Percentiles rank a stretch among this genome's conserved stretches.
Evolutionary conservation across 2,329 filamentous ascomycete species (phyloP).

Genomic region (Alternaria sp.): DNA sequence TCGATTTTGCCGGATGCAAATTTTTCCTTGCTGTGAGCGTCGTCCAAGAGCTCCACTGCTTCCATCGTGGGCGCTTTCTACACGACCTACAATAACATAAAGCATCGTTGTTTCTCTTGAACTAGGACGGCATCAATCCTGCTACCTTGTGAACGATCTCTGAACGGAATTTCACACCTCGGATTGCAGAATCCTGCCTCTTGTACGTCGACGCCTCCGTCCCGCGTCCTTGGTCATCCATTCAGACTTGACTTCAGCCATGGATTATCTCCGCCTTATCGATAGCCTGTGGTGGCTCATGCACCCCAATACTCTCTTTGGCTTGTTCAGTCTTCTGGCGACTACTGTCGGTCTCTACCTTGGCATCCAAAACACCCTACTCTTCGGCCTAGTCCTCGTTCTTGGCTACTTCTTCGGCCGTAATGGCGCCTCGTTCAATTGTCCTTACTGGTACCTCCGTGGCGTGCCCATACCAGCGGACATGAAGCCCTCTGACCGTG

Average conservation of each 20-base stretch:
- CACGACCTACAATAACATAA: neutral
- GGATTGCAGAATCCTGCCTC: neutral
- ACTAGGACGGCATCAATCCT: neutral
- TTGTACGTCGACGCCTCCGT: neutral
- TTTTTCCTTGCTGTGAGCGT: neutral
- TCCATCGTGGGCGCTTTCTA: neutral
- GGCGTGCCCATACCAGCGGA: neutral
- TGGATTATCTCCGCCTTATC: neutral
- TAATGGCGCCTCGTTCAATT: neutral
- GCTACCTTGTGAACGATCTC: neutral
- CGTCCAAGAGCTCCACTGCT: neutral
- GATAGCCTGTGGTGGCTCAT: neutral
- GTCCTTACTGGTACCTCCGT: neutral
- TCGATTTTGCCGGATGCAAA: neutral
- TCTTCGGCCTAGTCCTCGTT: neutral
- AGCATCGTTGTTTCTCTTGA: neutral
- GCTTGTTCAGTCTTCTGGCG: neutral
- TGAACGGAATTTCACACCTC: neutral
- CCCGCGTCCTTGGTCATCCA: neutral
- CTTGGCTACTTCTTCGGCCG: neutral
- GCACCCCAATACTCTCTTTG: neutral
- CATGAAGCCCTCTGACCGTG: neutral
- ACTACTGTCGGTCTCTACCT: neutral
- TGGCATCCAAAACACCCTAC: neutral
- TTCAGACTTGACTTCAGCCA: neutral